Percentiles rank a stretch among this genome's conserved stretches.
phyloP scores from a whole-genome alignment of 192 early-diverging fungal species.

The Coemansia erecta region DNA sequence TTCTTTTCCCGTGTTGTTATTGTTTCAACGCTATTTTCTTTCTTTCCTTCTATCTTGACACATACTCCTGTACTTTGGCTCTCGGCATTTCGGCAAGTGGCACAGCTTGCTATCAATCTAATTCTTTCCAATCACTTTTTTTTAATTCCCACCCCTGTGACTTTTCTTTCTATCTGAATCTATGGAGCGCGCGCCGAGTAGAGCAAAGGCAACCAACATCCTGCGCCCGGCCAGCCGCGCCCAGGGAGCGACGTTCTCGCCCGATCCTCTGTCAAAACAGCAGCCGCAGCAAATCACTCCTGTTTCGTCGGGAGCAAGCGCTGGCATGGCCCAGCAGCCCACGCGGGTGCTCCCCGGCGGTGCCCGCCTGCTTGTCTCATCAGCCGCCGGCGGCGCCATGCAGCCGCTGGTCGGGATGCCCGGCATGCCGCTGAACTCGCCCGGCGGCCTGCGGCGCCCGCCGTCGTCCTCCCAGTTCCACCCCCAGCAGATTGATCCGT shows the following conservation, averaged over 20 bases:
- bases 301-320: conserved; percentile 3
- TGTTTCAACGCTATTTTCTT: background rate
- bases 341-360: conserved; percentile 20
- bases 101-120: background rate
- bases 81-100: background rate
- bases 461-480: conserved; percentile 39
- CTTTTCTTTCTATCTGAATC: background rate
- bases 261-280: conserved; percentile 7
- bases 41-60: background rate
- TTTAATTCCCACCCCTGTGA: background rate
- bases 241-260: conserved; percentile 17
- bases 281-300: conserved; percentile 7
- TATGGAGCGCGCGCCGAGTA: conserved; percentile 49
- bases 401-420: conserved; percentile 7
- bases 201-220: conserved; percentile 52
- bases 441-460: conserved; percentile 25
- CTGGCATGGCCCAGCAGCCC: conserved; percentile 6
- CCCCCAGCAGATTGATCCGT: conserved; percentile 19
- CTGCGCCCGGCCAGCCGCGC: conserved; percentile 47
- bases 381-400: conserved; percentile 12
- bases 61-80: too few species aligned
- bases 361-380: conserved; percentile 33
- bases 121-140: background rate
- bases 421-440: conserved; percentile 15
- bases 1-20: background rate